Percentiles rank a stretch among this genome's conserved stretches.
Evolutionary conservation across 352 stramenopile species (phyloP).

Genomic region (Globisporangium perplexum): DNA sequence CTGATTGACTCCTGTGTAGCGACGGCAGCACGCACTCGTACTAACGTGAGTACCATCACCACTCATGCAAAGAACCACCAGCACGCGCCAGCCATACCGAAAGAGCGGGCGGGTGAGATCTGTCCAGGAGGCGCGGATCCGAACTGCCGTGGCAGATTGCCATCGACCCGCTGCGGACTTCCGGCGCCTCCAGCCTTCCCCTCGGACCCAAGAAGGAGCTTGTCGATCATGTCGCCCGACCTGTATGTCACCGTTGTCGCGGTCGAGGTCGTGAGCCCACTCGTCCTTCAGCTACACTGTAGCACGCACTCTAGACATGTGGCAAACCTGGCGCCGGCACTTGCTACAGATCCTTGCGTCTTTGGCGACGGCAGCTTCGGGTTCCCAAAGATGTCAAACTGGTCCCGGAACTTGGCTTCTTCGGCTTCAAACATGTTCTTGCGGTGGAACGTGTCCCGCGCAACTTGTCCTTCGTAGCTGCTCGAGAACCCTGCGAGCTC

Average conservation of each 20-base stretch:
- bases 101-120: neutral
- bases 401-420: constrained; percentile 40
- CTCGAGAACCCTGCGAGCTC: constrained; percentile 48
- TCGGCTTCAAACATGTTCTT: constrained; percentile 55
- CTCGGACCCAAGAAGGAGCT: constrained; percentile 24
- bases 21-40: too few relatives aligned
- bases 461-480: constrained; percentile 56
- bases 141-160: neutral
- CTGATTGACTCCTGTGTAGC: neutral
- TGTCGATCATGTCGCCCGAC: constrained; percentile 47
- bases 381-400: constrained; percentile 62
- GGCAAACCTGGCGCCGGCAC: neutral
- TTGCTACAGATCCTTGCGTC: neutral
- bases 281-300: neutral
- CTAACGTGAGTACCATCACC: neutral
- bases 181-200: neutral
- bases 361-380: constrained; percentile 32
- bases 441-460: constrained; percentile 37
- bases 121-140: neutral
- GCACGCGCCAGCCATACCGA: neutral
- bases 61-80: neutral
- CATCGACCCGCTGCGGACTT: constrained; percentile 2
- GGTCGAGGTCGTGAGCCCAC: neutral
- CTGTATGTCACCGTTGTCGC: neutral
- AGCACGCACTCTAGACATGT: neutral